Base-by-base conservation (phyloP, 2,329 filamentous ascomycete genomes). In the Dactylellina parvicollis region DNA sequence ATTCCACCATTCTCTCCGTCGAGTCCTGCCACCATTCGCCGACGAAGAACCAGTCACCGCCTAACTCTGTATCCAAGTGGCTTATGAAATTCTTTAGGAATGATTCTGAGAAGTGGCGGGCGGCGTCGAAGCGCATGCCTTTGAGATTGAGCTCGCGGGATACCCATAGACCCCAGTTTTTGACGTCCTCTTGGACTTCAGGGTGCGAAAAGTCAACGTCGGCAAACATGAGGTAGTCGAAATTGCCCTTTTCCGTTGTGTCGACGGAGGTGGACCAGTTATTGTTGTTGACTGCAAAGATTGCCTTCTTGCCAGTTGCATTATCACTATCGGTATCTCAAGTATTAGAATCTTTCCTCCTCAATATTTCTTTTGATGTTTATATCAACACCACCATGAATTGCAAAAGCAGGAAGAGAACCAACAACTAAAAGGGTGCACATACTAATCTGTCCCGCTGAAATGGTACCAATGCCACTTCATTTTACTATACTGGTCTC, bases 141-240 rank as follows among this genome's bases (percentile, higher is more conserved):
- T 85, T 83, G 9, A 92, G 81, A 0, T 85, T 85, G 0, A 90
- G 78, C 70, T 88, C 82, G 4, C 85, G 81, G 0, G 85, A 84
- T 65, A 92, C 83, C 90, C 90, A 92, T 3, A 84, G 81, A 1
- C 87, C 87, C 90, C 89, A 92, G 55, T 84, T 83, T 60, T 88
- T 82, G 2, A 91, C 84, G 75, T 92, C 90, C 2, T 84, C 79
- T 32, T 84, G 82, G 8, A 91, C 89, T 76, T 90, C 89, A 0
- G 83, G 83, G 66, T 90, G 84, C 1, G 81, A 80, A 78, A 89
- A 89, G 79, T 91, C 89, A 38, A 92, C 79, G 79, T 92, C 87
- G 4, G 87, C 86, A 76, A 90, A 91, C 87, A 92, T 90, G 14
- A 91, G 83, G 77, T 88, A 91, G 79, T 89, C 87, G 42, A 86